Evolutionary conservation across 495 filamentous ascomycete genomes (phyloP), one percentile per base, ranked within the genome.

Genomic region (Aspergillus bridgeri): DNA sequence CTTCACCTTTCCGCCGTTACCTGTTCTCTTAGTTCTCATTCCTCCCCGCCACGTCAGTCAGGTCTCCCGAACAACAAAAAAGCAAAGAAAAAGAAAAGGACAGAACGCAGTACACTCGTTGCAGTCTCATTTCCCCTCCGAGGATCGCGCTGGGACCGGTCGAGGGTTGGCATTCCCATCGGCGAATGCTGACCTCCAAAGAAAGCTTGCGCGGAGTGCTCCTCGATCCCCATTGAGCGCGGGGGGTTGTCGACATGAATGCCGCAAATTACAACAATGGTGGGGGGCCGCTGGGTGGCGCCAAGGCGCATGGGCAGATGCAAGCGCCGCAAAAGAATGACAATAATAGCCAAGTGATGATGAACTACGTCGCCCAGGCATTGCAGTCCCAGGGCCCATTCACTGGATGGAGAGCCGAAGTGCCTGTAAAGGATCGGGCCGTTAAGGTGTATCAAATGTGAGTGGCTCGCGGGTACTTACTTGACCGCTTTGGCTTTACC

Each of bases 221-320:
- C 63, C 58, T 67, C 66, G 65, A 68, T 68, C 73, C 75, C 72
- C 76, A 68, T 70, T 72, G 60, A 72, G 68, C 33, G 33, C 20
- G 69, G 76, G 73, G 76, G 74, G 74, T 70, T 71, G 66, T 71
- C 64, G 71, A 68, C 68, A 79, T 81, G 79, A 81, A 81, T 77
- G 69, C 74, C 54, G 74, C 65, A 61, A 74, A 76, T 58, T 59
- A 70, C 58, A 79, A 81, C 59, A 67, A 69, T 53, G 72, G 71
- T 65, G 73, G 68, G 62, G 74, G 53, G 60, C 72, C 77, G 72
- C 67, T 68, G 50, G 69, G 62, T 44, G 66, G 65, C 51, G 69
- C 69, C 61, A 73, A 72, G 46, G 67, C 74, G 46, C 70, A 60
- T 52, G 68, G 63, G 53, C 66, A 66, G 49, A 73, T 76, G 64